Base-by-base conservation (phyloP, 139 green algal genomes). In the Picochlorum costavermella region DNA sequence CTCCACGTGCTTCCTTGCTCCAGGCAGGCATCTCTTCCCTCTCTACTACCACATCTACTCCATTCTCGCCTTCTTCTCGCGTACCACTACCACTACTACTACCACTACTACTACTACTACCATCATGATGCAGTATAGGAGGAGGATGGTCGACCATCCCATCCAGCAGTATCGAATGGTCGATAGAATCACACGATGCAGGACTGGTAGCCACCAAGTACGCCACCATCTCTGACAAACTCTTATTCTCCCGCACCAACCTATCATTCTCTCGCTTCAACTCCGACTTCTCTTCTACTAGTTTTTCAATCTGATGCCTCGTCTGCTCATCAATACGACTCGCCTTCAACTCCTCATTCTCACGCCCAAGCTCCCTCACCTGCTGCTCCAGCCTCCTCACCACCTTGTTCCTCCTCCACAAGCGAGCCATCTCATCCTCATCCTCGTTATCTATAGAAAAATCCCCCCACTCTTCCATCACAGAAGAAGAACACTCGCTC, bases 201-300 rank as follows among this genome's bases (percentile, higher is more conserved):
- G 20, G 20, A 23, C 20, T 23, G 20, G 20, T 23, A 23, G n/a
- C 46, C 16, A 28, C 17, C 46, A 53, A 14, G 17, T 70, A 73
- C 25, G 73, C 71, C 17, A 77, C 31, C 37, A 77, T 48, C 59
- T 77, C 71, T 45, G 73, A 74, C 58, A 85, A 61, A 44, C 61
- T 61, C 28, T 44, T 74, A 63, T 83, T 85, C 30, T 85, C 79
- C 16, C 70, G 60, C 49, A 68, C 48, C 59, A 85, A 64, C 3
- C 78, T 65, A 25, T 69, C 76, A 62, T 84, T 84, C 45, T 84
- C 78, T 58, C 74, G 64, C 44, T 66, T 72, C 55, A 84, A 61
- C 16, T 61, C 44, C 1, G 76, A 63, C 43, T 84, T 84, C 68
- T 84, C 78, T 53, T 53, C 25, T 56, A 84, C 46, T n/a, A 84